Base-by-base conservation (phyloP, 768 basidiomycete species). In the Xerocomellus intermedius region DNA sequence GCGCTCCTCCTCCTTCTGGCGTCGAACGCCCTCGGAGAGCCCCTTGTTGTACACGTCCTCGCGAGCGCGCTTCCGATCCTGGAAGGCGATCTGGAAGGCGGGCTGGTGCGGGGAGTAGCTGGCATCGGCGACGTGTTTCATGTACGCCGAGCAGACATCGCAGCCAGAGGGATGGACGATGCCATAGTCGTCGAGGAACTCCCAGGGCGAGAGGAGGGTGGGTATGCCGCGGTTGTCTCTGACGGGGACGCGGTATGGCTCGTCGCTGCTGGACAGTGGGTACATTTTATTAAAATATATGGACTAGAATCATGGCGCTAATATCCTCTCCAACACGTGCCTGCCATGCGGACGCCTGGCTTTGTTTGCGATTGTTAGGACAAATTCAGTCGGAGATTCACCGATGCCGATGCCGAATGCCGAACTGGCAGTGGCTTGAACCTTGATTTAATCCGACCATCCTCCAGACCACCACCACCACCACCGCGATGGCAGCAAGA, bases 401-500 rank as follows among this genome's bases (percentile, higher is more conserved):
- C n/a, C n/a, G n/a, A n/a, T n/a, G n/a, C n/a, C n/a, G n/a, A n/a
- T n/a, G n/a, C n/a, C n/a, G n/a, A n/a, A n/a, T n/a, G n/a, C n/a
- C n/a, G n/a, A 24, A 24, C 24, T 24, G 24, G n/a, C 24, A 4
- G 70, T 61, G 70, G 70, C 70, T 71, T 71, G 67, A 71, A 71
- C 71, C 52, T 67, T 73, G 50, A 50, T 64, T 56, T 24, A 21
- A 45, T 19, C 7, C 43, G 10, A 37, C 12, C 2, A 19, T 39
- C 47, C 24, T 36, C 46, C 37, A 19, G 28, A 51, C 57, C 74
- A 19, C 76, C 4, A 26, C 52, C 3, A 22, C 76, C 4, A 26
- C 52, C 3, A 22, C 36, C 13, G 64, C 72, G 69, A 95, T 96
- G 94, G 90, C 94, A 76, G 89, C 91, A 66, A 84, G 94, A 77